phyloP scores from a whole-genome alignment of 2,329 filamentous ascomycete genomes.

The Fusarium falciforme region DNA sequence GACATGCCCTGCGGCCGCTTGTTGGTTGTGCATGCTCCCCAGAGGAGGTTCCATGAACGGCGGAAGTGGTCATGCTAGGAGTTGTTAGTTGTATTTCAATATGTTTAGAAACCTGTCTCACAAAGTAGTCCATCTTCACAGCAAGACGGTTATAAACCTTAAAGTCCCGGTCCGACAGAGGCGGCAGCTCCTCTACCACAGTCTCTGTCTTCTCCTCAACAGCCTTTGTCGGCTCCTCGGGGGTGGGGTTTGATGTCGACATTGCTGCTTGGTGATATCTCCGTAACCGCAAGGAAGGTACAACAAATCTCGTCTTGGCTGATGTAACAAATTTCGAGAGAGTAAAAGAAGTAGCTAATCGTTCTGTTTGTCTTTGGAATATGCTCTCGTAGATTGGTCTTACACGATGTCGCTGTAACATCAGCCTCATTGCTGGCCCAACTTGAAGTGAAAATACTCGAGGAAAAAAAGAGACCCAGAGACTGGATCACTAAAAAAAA shows the following conservation, averaged over 20 bases:
- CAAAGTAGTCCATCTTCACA: constrained; percentile 80
- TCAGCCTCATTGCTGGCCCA: constrained; percentile 28
- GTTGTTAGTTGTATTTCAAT: neutral
- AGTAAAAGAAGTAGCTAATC: neutral
- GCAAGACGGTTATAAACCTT: constrained; percentile 77
- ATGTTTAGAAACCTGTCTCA: constrained; percentile 49
- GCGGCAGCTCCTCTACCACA: constrained; percentile 58
- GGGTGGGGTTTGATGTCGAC: constrained; percentile 25
- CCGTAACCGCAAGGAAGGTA: neutral
- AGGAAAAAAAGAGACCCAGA: neutral
- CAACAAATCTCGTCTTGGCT: neutral
- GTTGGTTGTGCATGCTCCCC: constrained; percentile 69
- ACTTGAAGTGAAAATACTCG: neutral
- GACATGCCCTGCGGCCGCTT: constrained; percentile 73
- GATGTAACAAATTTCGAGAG: neutral
- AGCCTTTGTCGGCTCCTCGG: constrained; percentile 12
- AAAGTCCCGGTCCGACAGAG: constrained; percentile 75
- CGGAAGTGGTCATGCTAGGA: constrained; percentile 81
- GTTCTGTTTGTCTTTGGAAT: constrained; percentile 1
- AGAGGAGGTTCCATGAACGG: constrained; percentile 76
- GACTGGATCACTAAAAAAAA: constrained; percentile 18
- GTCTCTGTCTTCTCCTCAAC: constrained; percentile 16
- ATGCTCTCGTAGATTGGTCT: constrained; percentile 7
- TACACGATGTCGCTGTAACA: constrained; percentile 11
- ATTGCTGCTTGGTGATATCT: constrained; percentile 19